phyloP scores from a whole-genome alignment of 2,329 filamentous ascomycete genomes.

The Alternaria brassicae region DNA sequence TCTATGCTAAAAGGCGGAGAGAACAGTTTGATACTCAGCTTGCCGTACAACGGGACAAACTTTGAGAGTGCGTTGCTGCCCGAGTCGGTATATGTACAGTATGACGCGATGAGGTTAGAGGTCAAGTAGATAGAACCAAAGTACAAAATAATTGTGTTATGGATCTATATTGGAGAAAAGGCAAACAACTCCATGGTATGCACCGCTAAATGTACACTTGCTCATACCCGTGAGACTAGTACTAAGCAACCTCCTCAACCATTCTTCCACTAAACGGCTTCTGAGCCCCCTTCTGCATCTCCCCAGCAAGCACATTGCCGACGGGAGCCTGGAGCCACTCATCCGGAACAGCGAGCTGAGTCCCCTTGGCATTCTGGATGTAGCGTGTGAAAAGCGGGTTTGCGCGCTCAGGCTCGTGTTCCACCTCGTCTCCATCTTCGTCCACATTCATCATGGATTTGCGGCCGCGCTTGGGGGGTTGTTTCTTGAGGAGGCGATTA shows the following conservation, averaged over 20 bases:
- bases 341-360: constrained; percentile 68
- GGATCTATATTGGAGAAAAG: no score
- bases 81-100: constrained; percentile 67
- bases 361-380: constrained; percentile 69
- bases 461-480: constrained; percentile 71
- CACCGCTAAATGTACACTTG: constrained; percentile 6
- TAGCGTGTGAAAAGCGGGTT: constrained; percentile 72
- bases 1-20: constrained; percentile 58
- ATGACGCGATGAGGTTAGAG: constrained; percentile 69
- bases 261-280: constrained; percentile 43
- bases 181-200: neutral
- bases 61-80: constrained; percentile 56
- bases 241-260: constrained; percentile 48
- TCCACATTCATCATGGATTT: constrained; percentile 55
- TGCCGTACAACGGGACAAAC: constrained; percentile 67
- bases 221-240: neutral
- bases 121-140: constrained; percentile 47
- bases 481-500: constrained; percentile 87
- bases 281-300: constrained; percentile 31
- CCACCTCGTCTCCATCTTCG: constrained; percentile 60
- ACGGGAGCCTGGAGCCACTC: constrained; percentile 71
- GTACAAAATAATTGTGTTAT: neutral
- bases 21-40: constrained; percentile 64
- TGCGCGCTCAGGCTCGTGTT: constrained; percentile 56
- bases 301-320: constrained; percentile 63